Conservation (phyloP, 176 grass and related monocot species). For the Phyllostachys edulis region DNA sequence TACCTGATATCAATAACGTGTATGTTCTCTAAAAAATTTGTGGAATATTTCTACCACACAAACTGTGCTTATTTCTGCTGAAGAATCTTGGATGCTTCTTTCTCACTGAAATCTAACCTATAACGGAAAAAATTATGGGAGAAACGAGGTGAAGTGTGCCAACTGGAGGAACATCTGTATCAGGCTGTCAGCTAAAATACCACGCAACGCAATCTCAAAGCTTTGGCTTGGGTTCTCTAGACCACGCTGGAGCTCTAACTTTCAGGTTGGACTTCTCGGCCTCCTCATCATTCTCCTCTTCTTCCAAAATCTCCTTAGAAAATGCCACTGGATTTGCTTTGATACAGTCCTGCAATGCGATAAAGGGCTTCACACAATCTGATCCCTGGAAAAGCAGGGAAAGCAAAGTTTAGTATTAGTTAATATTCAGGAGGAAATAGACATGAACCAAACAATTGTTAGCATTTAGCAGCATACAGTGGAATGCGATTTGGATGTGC, state of each 20-base stretch:
- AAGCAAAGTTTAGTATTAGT: background rate
- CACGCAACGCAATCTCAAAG: constrained; percentile 33
- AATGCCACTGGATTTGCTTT: constrained; percentile 81
- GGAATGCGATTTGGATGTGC: background rate
- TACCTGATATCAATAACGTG: background rate
- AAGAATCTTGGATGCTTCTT: background rate
- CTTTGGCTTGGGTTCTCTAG: constrained; percentile 73
- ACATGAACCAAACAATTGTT: background rate
- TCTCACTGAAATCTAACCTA: constrained; percentile 14
- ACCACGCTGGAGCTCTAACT: constrained; percentile 77
- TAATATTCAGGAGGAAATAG: background rate
- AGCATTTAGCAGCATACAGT: background rate
- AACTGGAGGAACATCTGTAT: constrained; percentile 10
- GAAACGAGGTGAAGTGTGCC: background rate
- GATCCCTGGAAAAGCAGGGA: constrained; percentile 64
- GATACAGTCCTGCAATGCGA: constrained; percentile 87
- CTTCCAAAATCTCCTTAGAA: constrained; percentile 83
- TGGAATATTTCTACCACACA: constrained; percentile 5
- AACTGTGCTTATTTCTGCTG: constrained; percentile 2
- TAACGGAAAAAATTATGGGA: background rate
- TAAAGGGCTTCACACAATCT: constrained; percentile 81
- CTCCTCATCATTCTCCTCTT: constrained; percentile 67
- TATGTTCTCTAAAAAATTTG: background rate
- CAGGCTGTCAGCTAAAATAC: constrained; percentile 23
- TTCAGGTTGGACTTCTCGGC: constrained; percentile 50